These are phyloP conservation scores for Acanthamoeba divionensis DNA, from an alignment of 208 protist species.

Conservation along the genomic window DNA sequence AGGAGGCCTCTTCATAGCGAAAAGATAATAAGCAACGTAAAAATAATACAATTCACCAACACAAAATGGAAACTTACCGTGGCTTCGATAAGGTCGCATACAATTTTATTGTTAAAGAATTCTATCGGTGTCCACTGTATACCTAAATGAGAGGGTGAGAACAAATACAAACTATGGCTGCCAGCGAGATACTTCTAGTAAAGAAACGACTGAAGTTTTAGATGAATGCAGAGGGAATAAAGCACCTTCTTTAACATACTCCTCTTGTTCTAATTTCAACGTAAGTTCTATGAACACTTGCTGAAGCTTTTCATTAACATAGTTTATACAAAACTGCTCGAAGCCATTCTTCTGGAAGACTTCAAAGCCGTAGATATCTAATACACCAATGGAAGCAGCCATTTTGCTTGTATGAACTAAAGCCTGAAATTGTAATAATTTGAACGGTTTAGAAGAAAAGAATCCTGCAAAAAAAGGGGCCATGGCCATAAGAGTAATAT, in stretches of 20 bases:
- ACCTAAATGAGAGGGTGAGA: no score
- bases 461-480: conserved; percentile 55
- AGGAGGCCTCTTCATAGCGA: conserved; percentile 71
- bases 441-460: conserved; percentile 78
- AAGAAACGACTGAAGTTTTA: no score
- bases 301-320: conserved; percentile 97
- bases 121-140: conserved; percentile 94
- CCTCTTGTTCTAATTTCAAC: conserved; percentile 91
- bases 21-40: not conserved
- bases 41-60: not conserved
- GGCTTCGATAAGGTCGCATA: conserved; percentile 92
- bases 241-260: conserved; percentile 93
- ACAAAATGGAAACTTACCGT: conserved; percentile 57
- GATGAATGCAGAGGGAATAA: no score
- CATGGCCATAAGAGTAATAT: conserved; percentile 12
- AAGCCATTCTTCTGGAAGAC: conserved; percentile 94
- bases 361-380: conserved; percentile 97
- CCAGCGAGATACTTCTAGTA: no score
- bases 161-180: no score
- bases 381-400: conserved; percentile 77
- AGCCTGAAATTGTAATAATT: no score
- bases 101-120: conserved; percentile 96
- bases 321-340: conserved; percentile 99
- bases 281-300: conserved; percentile 94
- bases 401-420: not conserved